These are phyloP conservation scores for Citrus reticulata DNA, from an alignment of 345 rosid species.

Conservation along the genomic window DNA sequence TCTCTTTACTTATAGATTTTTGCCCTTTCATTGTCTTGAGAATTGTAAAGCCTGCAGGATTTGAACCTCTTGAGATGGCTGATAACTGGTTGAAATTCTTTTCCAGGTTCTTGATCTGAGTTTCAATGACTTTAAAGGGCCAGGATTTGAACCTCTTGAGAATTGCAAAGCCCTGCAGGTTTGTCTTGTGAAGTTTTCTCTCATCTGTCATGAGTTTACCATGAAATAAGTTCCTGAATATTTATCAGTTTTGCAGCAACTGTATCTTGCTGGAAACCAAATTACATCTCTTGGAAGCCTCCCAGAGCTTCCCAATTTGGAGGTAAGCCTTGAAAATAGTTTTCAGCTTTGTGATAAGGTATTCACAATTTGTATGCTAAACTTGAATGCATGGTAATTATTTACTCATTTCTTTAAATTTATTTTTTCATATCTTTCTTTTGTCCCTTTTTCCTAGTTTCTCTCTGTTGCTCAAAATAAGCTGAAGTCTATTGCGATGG, in stretches of 20 bases:
- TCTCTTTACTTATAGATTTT: background rate
- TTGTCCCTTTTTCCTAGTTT: constrained; percentile 46
- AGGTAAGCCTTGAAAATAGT: constrained; percentile 47
- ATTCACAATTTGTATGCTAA: background rate
- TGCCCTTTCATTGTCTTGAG: too few relatives aligned
- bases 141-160: constrained; percentile 96
- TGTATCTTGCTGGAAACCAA: constrained; percentile 98
- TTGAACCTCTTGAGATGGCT: too few relatives aligned
- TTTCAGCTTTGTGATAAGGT: constrained; percentile 1
- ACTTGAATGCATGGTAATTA: background rate
- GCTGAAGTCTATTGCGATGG: constrained; percentile 92
- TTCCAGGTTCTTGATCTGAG: constrained; percentile 94
- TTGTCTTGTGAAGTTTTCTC: constrained; percentile 20
- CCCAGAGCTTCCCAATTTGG: constrained; percentile 95
- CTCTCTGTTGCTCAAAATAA: constrained; percentile 98
- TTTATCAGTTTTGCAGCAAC: constrained; percentile 62
- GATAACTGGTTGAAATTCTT: constrained; percentile 12
- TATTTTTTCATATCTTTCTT: background rate
- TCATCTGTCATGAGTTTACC: background rate
- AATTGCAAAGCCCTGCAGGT: constrained; percentile 94
- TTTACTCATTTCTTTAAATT: background rate
- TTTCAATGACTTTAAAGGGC: constrained; percentile 98
- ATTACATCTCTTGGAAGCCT: constrained; percentile 88
- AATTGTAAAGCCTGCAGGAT: too few relatives aligned
- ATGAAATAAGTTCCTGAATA: constrained; percentile 17